Base-by-base conservation (phyloP, 768 basidiomycete genomes). In the Pisolithus orientalis region DNA sequence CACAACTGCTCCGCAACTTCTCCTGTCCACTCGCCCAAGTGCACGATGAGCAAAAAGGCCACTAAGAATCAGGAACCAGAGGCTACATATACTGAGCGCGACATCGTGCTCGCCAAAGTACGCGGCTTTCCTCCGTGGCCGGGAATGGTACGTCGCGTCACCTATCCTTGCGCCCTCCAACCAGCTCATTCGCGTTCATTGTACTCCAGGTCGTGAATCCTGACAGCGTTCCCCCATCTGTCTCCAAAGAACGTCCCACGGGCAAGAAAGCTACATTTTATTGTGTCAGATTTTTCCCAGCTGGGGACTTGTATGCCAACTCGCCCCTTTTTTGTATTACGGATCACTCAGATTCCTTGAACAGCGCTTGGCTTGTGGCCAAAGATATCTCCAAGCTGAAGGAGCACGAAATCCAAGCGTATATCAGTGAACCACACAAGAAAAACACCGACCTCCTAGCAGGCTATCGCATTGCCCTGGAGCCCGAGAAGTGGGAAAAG, bases 61-160 rank as follows among this genome's bases (percentile, higher is more conserved):
- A 57, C 69, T 44, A 72, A 74, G 64, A 65, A 70, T 40, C 63
- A 59, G 37, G 65, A 77, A 57, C 65, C 70, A 57, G 65, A 65
- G 55, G 65, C 74, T 11, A 73, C 74, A 44, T 95, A 89, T 67
- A 76, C 78, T 24, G 65, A 78, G 51, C 84, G 87, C 70, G 94
- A 98, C 63, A 75, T 93, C 59, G 92, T 98, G 38, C 82, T 97
- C 55, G 93, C 82, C 25, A 94, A 95, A 75, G 73, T 99, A 66
- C 90, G 90, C 73, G 96, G 95, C 9, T 97, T 77, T 73, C 93
- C 96, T 2, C 79, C 88, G 4, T 99, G 96, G 96, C 96, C 94
- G 50, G 91, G 84, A 66, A 87, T 90, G 75, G 95, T 95, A 65
- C 71, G 90, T 80, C 53, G 56, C 62, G 63, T 58, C 55, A 59